Base-by-base conservation (phyloP, 23 red algal genomes). In the Agarophyton chilense region DNA sequence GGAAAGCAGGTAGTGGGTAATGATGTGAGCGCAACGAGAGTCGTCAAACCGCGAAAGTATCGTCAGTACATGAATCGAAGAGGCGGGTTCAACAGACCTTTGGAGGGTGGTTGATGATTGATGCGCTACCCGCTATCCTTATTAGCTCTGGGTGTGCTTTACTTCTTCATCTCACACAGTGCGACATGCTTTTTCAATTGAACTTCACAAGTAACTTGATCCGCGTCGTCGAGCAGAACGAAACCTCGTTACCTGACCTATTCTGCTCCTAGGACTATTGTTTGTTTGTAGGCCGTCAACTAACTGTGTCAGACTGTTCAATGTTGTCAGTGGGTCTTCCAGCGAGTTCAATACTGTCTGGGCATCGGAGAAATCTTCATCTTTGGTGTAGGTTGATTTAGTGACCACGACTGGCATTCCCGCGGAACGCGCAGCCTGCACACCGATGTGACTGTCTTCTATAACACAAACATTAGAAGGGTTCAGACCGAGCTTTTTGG, bases 11-110 rank as follows among this genome's bases (percentile, higher is more conserved):
- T 97, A 25, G 55, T 82, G 38, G 95, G 95, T 43, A 57, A 71
- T 19, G 95, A 90, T 82, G 83, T 93, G 32, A 72, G 90, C 28
- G 95, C 70, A 22, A 90, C 89, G 14, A 97, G 92, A 64, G 82
- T 98, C 36, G 44, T 82, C 36, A 91, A 84, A 53, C 72, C 72
- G 21, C 71, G 86, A 45, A 88, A 86, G 41, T 93, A 94, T 72
- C 61, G 95, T 32, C 95, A 98, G 82, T 98, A 98, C 56, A 98
- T 98, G 95, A 98, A 98, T 67, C 78, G 95, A 21, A 83, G 41
- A 29, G 90, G 90, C 29, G 90, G 90, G 21, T 98, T 98, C 39
- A 93, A 93, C 58, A 53, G 95, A 40, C 90, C 95, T 35, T 51
- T 95, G 31, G 64, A 83, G 26, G 77, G 89, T 43, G 60, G 61